Evolutionary conservation across 2,329 filamentous ascomycete genomes (phyloP), one percentile per base, ranked within the genome.

Genomic region (Sporothrix luriei): DNA sequence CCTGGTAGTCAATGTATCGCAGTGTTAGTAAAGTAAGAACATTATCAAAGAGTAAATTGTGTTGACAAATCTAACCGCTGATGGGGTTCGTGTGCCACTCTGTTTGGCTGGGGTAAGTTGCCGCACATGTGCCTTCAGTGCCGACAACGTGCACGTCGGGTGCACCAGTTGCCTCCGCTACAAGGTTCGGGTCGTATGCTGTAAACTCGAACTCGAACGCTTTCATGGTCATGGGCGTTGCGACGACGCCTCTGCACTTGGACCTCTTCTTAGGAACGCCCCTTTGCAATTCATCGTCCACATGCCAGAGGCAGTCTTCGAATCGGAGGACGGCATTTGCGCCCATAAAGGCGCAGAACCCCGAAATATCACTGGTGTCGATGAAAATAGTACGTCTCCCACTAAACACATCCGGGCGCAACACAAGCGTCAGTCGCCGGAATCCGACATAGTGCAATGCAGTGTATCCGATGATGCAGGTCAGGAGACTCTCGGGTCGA

Each of bases 251-350:
- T n/a, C 85, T 82, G 57, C 82, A 85, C 52, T 81, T 74, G 48
- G 29, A 46, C 24, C 55, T 65, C 68, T 55, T 57, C 38, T 62
- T 62, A 62, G 38, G 11, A 14, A 24, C 4, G 11, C 21, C n/a
- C 4, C 33, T 10, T 11, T 51, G 43, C 24, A 33, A 21, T n/a
- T 76, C 78, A 4, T 75, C 75, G 3, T 76, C 77, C 4, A 80
- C 76, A 0, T 77, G 75, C 80, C 82, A 84, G 19, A 86, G 74
- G 83, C 76, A 78, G 61, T 86, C 80, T 73, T 88, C 86, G 80
- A 85, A 88, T 66, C 83, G 82, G 16, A 88, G 77, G 72, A 87
- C 86, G 1, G 85, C 82, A 72, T 87, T 85, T 0, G 82, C 77
- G 0, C 80, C 80, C 19, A 88, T 79, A 71, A 82, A 80, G 14